These are phyloP conservation scores for Alliaria petiolata DNA, from an alignment of 345 rosid species.

Conservation along the genomic window DNA sequence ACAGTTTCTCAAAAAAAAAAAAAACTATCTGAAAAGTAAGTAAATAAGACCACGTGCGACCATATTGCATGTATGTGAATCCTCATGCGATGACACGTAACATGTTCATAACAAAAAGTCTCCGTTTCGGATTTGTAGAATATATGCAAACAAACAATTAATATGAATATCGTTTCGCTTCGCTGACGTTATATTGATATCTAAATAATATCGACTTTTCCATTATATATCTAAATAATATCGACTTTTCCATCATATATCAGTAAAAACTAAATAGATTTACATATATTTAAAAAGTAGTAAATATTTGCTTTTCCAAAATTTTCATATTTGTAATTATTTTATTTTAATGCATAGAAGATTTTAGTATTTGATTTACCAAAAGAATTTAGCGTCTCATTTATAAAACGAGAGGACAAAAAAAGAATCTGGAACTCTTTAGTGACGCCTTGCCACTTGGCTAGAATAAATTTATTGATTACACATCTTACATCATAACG, in stretches of 20 bases:
- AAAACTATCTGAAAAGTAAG: no score
- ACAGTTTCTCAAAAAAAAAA: no score
- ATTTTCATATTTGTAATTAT: background rate
- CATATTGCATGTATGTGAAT: slow-evolving; percentile 26
- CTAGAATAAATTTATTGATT: background rate
- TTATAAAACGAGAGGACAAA: background rate
- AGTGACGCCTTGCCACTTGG: background rate
- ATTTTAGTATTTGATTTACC: background rate
- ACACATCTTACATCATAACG: slow-evolving; percentile 5
- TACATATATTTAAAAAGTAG: background rate
- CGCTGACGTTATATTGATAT: background rate
- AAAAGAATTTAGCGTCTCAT: background rate
- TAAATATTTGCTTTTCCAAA: background rate
- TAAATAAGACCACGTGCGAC: background rate
- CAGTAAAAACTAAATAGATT: no score
- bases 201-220: background rate
- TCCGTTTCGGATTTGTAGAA: background rate
- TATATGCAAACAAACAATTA: background rate
- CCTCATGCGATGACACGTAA: slow-evolving; percentile 24
- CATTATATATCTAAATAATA: no score
- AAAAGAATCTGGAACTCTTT: slow-evolving; percentile 17
- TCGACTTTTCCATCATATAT: no score
- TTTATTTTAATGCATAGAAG: background rate
- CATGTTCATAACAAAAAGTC: background rate
- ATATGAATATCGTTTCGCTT: background rate